phyloP scores from a whole-genome alignment of 2,329 filamentous ascomycete species.

The Emergomyces africanus region DNA sequence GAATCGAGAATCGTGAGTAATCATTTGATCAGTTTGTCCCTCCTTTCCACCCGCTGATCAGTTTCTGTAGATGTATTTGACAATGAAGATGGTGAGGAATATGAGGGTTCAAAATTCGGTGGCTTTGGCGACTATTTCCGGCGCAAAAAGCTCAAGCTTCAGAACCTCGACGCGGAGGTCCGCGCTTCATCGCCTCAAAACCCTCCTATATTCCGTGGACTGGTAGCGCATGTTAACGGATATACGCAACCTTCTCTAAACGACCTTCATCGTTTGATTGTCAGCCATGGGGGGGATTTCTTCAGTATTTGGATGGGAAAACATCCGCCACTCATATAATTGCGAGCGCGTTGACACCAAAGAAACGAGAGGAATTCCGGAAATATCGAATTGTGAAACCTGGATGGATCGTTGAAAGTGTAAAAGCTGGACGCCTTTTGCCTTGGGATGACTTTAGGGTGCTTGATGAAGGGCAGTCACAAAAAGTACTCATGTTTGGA shows the following conservation, averaged over 20 bases:
- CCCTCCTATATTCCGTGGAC: constrained; percentile 76
- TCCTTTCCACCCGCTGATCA: constrained; percentile 2
- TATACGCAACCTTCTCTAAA: constrained; percentile 92
- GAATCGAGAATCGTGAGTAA: constrained; percentile 45
- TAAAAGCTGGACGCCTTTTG: constrained; percentile 64
- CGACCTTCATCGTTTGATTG: constrained; percentile 75
- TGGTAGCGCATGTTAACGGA: constrained; percentile 85
- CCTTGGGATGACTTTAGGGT: constrained; percentile 81
- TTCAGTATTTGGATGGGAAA: constrained; percentile 91
- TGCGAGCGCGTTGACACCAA: constrained; percentile 76
- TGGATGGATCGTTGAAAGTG: constrained; percentile 84
- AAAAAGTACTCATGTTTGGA: constrained; percentile 59
- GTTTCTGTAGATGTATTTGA: constrained; percentile 51
- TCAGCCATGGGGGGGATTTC: constrained; percentile 83
- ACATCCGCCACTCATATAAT: constrained; percentile 94
- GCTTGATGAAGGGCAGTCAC: constrained; percentile 68
- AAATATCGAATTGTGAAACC: constrained; percentile 89
- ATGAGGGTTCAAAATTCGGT: constrained; percentile 72
- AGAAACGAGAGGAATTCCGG: constrained; percentile 80
- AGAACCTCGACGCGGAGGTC: constrained; percentile 79
- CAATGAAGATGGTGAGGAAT: constrained; percentile 80
- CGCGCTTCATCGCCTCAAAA: constrained; percentile 56
- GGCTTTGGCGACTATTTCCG: constrained; percentile 88
- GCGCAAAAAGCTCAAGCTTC: constrained; percentile 92
- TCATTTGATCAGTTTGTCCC: not conserved